Conservation (phyloP, 140 eudicot species). For the Anethum foeniculum region DNA sequence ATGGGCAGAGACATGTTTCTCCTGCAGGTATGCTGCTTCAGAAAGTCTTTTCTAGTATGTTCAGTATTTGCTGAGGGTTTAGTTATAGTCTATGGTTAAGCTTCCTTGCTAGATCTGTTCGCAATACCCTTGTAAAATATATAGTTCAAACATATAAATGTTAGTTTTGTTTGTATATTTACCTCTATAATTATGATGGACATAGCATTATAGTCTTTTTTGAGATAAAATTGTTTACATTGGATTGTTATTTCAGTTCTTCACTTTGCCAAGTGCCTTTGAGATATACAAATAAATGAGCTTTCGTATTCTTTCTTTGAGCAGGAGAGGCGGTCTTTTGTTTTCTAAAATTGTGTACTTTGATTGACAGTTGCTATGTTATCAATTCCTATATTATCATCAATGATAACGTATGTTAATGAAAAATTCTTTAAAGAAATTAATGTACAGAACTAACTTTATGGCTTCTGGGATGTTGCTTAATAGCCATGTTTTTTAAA, state of each 20-base stretch:
- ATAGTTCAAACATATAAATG: not conserved
- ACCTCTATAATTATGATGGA: not conserved
- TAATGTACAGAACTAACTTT: not conserved
- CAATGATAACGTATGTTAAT: not conserved
- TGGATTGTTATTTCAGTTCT: not conserved
- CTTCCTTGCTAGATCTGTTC: not conserved
- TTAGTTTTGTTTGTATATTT: not conserved
- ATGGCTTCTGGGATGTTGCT: not conserved
- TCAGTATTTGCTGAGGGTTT: not conserved
- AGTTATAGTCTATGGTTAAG: not conserved
- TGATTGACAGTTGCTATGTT: not conserved
- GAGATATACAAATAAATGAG: not conserved
- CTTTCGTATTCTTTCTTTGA: too few species aligned
- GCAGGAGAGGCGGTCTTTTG: too few species aligned
- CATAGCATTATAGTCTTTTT: not conserved
- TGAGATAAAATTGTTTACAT: not conserved
- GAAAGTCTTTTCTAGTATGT: not conserved
- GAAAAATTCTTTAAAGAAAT: not conserved
- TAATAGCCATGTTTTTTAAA: constrained; percentile 11
- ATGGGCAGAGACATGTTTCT: constrained; percentile 75
- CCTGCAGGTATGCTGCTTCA: constrained; percentile 43
- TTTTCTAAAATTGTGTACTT: not conserved
- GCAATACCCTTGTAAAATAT: not conserved
- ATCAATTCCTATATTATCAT: not conserved
- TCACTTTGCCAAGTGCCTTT: not conserved